Base-by-base conservation (phyloP, 139 green algal genomes). In the Chlorella sp. region DNA sequence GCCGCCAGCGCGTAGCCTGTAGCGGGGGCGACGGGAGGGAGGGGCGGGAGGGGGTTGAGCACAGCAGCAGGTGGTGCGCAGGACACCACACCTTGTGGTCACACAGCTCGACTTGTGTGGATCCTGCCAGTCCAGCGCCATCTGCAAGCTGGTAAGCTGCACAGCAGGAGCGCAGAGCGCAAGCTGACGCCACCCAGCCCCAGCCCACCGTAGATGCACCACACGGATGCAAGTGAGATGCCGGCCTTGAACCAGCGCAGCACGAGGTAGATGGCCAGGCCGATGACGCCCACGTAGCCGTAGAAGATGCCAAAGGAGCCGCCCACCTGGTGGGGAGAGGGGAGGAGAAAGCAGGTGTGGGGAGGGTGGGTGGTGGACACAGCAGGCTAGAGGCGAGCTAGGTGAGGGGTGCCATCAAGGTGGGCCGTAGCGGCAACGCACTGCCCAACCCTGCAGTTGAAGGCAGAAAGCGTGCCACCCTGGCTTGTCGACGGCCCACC, bases 291-390 rank as follows among this genome's bases (percentile, higher is more conserved):
- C 17, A 95, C 86, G 84, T 98, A 98, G 75, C 95, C 95, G 84
- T 97, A 98, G 84, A 97, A 97, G 69, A 98, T 86, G 62, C 89
- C 90, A 21, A 94, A 93, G 9, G 88, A 93, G 60, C 89, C 89
- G 18, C 85, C 88, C 36, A 60, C 51, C 51, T 60, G 44, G 51
- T 60, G 51, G 51, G 13, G 15, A 11, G 44, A 7, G 15, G 51
- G 51, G 44, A 16, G 6, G 44, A 9, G 44, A 6, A 9, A 60
- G 51, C 51, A 21, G 51, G 51, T 60, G 51, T 60, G 51, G 51
- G 44, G 44, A 51, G 44, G 7, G 44, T 16, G 44, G 44, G 7
- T 6, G 44, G 44, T 51, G 44, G n/a, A n/a, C n/a, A n/a, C n/a
- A n/a, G n/a, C n/a, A n/a, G n/a, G n/a, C n/a, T n/a, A n/a, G n/a